Conservation (phyloP, 352 stramenopile species). For the Pythium dissotocum region DNA sequence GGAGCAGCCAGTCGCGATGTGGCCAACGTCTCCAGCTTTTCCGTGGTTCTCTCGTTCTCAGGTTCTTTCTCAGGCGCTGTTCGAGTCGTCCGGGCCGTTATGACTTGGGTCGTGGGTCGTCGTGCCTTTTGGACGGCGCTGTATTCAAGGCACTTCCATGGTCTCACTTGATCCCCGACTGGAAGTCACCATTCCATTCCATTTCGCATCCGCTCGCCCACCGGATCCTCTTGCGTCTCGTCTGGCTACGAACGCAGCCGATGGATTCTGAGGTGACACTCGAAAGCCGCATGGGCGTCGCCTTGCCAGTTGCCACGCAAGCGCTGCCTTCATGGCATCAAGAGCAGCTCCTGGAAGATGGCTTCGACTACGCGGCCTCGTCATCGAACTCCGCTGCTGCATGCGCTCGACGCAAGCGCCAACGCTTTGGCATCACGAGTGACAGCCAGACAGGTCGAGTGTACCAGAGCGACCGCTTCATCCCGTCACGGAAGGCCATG, state of each 20-base stretch:
- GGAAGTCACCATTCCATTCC: conserved; percentile 3
- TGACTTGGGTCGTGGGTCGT: not conserved
- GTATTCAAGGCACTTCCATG: conserved; percentile 5
- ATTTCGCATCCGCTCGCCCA: not conserved
- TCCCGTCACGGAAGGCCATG: conserved; percentile 38
- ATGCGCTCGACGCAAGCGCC: conserved; percentile 30
- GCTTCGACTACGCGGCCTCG: not conserved
- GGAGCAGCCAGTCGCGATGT: not conserved
- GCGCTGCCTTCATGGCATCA: conserved; percentile 35
- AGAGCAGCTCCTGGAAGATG: conserved; percentile 26
- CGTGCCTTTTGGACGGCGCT: conserved; percentile 9
- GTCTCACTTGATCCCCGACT: not conserved
- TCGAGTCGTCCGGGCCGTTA: conserved; percentile 6
- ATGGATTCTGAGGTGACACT: conserved; percentile 30
- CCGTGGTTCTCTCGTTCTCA: not conserved
- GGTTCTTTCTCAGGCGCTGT: conserved; percentile 3
- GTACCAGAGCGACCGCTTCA: conserved; percentile 49
- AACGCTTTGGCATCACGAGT: conserved; percentile 21
- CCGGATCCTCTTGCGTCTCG: not conserved
- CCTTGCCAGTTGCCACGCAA: conserved; percentile 24
- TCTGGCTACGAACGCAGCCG: not conserved
- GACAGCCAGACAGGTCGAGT: conserved; percentile 11
- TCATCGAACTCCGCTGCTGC: not conserved
- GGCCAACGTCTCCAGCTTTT: no score
- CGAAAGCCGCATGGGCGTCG: conserved; percentile 29